Evolutionary conservation across 169 alveolate genomes (phyloP), one percentile per base, ranked within the genome.

Genomic region (Cryptosporidium ubiquitum): DNA sequence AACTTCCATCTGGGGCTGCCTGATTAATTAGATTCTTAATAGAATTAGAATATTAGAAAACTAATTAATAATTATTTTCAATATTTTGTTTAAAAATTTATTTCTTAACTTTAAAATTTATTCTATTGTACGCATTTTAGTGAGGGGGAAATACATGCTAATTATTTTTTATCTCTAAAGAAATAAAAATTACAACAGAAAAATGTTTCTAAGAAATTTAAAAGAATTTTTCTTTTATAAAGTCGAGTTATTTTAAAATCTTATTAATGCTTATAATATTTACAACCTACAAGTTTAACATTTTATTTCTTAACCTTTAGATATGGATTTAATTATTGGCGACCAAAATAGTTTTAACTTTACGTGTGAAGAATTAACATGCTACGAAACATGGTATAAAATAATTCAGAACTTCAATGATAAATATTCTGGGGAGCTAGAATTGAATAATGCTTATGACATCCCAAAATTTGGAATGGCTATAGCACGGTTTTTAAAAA

Each of bases 371-470:
- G 89, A 79, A 18, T 2, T 37, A 12, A 37, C 37, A 35, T 79
- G 89, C 51, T 79, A 79, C 37, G 74, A 79, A 42, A 79, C 89
- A 26, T 79, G 89, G 89, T 79, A 79, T 40, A 57, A 52, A 26
- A 79, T 79, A 26, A 58, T 79, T 42, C 73, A 79, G 37, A 26
- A 31, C 7, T 64, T 60, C 39, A 44, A 61, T 35, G 44, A 58
- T 7, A 58, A 42, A 16, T 73, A 31, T 35, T 20, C 26, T 58
- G 35, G 5, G 9, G 42, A 20, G 3, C 31, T 16, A 7, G 58
- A 52, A 26, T 23, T 12, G 5, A 55, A 1, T 18, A 29, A 39
- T 5, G n/a, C 20, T 6, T 14, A 64, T 33, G 75, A 79, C 23
- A 79, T 79, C 20, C 89, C 89, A 3, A 39, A 58, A 12, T 16